These are phyloP conservation scores for Paraleonurus japonicus DNA, from an alignment of 257 asterid genomes.

Conservation along the genomic window DNA sequence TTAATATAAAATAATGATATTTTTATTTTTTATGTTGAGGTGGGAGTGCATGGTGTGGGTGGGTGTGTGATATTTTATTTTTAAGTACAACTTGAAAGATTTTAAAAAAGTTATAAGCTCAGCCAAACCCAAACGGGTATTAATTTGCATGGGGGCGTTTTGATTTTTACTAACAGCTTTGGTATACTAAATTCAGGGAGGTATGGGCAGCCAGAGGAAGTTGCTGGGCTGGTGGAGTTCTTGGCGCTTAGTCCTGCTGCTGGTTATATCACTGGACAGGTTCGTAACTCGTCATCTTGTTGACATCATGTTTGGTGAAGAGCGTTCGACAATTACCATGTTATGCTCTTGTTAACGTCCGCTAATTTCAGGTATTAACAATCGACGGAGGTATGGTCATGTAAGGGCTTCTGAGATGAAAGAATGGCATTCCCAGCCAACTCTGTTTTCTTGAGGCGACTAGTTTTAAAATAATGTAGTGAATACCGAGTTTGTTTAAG, in stretches of 20 bases:
- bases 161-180: neutral
- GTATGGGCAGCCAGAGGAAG: conserved; percentile 65
- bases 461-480: conserved; percentile 19
- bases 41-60: no score
- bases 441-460: neutral
- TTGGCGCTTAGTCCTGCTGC: conserved; percentile 65
- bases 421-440: neutral
- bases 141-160: neutral
- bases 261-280: conserved; percentile 93
- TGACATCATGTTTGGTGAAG: neutral
- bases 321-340: neutral
- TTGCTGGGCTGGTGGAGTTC: conserved; percentile 56
- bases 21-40: no score
- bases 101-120: no score
- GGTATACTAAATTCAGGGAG: conserved; percentile 41
- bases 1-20: no score
- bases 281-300: conserved; percentile 18
- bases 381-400: conserved; percentile 98
- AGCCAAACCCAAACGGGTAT: no score
- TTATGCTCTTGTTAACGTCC: neutral
- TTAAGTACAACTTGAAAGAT: no score
- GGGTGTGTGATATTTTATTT: no score
- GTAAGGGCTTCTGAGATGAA: conserved; percentile 38
- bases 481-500: conserved; percentile 3
- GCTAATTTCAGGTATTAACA: conserved; percentile 56